phyloP scores from a whole-genome alignment of 2,329 filamentous ascomycete genomes.

The Pseudogymnoascus sp. region DNA sequence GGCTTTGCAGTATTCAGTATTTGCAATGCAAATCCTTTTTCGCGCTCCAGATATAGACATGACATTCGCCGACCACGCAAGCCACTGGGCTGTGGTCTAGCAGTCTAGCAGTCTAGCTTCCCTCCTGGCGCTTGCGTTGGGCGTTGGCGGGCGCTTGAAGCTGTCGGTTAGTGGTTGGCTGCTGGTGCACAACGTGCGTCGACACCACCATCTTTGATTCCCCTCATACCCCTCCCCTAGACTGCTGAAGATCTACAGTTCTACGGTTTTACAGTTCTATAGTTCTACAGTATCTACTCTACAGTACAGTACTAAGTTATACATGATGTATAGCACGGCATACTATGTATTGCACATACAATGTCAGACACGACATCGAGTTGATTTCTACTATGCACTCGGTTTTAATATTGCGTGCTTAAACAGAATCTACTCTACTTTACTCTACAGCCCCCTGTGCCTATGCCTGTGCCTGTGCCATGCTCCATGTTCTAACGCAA shows the following conservation, averaged over 20 bases:
- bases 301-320: too few species aligned
- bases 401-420: not conserved
- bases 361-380: not conserved
- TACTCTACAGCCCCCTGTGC: not conserved
- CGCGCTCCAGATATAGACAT: not conserved
- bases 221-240: not conserved
- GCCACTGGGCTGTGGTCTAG: not conserved
- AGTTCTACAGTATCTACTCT: too few species aligned
- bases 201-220: not conserved
- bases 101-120: not conserved
- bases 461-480: not conserved
- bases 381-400: not conserved
- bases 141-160: slow-evolving; percentile 2
- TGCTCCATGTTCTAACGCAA: not conserved
- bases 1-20: not conserved
- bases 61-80: not conserved
- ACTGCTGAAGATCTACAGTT: not conserved
- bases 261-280: too few species aligned
- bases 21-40: not conserved
- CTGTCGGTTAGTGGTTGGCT: not conserved
- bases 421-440: not conserved
- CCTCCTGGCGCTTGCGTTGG: not conserved
- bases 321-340: too few species aligned
- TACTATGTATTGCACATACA: not conserved
- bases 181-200: not conserved